Conservation (phyloP, 1,284 basidiomycete genomes). For the Mycena citricolor region DNA sequence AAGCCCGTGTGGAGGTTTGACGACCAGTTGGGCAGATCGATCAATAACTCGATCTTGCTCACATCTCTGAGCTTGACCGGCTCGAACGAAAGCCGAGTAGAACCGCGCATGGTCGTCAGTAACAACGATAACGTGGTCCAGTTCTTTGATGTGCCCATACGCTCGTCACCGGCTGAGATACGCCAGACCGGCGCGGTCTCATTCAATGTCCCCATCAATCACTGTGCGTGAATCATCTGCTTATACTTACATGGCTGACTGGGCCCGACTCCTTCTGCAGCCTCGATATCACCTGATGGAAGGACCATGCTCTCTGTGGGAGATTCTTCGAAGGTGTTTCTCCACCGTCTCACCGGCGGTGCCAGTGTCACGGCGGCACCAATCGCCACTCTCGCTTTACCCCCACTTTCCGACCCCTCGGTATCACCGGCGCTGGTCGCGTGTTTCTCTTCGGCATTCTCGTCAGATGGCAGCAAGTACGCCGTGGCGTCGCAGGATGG, state of each 20-base stretch:
- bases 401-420: slow-evolving; percentile 43
- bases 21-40: slow-evolving; percentile 59
- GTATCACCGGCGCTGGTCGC: slow-evolving; percentile 52
- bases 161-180: slow-evolving; percentile 43
- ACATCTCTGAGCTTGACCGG: slow-evolving; percentile 57
- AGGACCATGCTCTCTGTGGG: slow-evolving; percentile 83
- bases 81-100: slow-evolving; percentile 56
- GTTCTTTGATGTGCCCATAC: slow-evolving; percentile 69
- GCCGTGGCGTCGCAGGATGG: slow-evolving; percentile 88
- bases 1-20: slow-evolving; percentile 56
- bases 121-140: slow-evolving; percentile 82
- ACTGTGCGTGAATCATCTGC: slow-evolving; percentile 34
- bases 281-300: slow-evolving; percentile 83
- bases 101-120: slow-evolving; percentile 76
- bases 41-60: slow-evolving; percentile 83
- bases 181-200: slow-evolving; percentile 53
- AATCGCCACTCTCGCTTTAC: slow-evolving; percentile 57
- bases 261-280: slow-evolving; percentile 41
- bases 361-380: slow-evolving; percentile 54
- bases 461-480: slow-evolving; percentile 76
- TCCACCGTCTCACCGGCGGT: slow-evolving; percentile 68
- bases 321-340: slow-evolving; percentile 79
- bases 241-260: slow-evolving; percentile 13
- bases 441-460: slow-evolving; percentile 86
- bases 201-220: slow-evolving; percentile 63